Evolutionary conservation across 352 stramenopile species (phyloP).

Genomic region (Globisporangium viniferum): DNA sequence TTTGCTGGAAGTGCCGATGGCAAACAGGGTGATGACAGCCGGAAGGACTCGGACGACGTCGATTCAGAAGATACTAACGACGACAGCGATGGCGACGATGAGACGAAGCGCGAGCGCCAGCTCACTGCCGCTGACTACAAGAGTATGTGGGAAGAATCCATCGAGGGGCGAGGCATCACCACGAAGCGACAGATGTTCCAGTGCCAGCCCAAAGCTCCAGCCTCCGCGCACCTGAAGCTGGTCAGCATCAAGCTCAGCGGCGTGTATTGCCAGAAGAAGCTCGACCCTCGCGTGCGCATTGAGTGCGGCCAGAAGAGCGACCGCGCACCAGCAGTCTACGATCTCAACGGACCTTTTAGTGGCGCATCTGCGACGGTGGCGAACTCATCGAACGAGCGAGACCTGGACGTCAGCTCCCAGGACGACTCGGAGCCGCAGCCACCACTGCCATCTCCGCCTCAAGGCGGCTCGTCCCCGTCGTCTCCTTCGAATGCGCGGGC

Average conservation of each 20-base stretch:
- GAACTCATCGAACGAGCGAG: not conserved
- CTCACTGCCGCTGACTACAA: constrained; percentile 42
- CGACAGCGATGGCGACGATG: constrained; percentile 14
- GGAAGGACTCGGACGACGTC: not conserved
- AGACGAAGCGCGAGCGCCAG: constrained; percentile 25
- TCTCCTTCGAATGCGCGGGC: not conserved
- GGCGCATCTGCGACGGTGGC: not conserved
- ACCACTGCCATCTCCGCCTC: not conserved
- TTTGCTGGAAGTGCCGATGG: not conserved
- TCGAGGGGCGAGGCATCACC: constrained; percentile 28
- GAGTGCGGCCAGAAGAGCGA: constrained; percentile 34
- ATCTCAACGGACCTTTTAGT: constrained; percentile 24
- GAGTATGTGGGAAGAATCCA: constrained; percentile 41
- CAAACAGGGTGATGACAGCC: constrained; percentile 15
- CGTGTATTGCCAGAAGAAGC: constrained; percentile 42
- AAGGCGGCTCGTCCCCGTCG: not conserved
- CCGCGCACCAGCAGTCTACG: constrained; percentile 15
- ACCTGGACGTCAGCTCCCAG: constrained; percentile 1
- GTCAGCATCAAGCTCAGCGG: constrained; percentile 39
- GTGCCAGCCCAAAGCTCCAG: constrained; percentile 27
- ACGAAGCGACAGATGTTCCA: constrained; percentile 19
- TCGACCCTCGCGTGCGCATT: constrained; percentile 51
- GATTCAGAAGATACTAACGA: constrained; percentile 14
- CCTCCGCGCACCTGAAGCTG: constrained; percentile 33
- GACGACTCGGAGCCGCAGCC: constrained; percentile 6